Evolutionary conservation across 2,329 filamentous ascomycete genomes (phyloP), one percentile per base, ranked within the genome.

Genomic region (Coniochaeta sp.): DNA sequence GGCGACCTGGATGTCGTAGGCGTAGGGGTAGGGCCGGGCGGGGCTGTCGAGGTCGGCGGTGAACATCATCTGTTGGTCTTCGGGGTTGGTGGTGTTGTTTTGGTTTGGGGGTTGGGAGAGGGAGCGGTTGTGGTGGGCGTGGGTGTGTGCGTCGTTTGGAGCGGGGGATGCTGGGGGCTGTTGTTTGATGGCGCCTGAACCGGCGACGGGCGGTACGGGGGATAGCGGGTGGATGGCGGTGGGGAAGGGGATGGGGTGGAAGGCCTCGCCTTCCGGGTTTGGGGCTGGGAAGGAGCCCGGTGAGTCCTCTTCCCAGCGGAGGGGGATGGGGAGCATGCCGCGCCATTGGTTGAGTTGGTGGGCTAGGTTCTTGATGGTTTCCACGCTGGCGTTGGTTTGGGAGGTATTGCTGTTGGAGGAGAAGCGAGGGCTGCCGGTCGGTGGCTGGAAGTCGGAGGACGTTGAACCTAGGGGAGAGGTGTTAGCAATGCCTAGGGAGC

Each of bases 261-360:
- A 52, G 58, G 64, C 54, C 55, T 60, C 26, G 60, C 66, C 46
- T 14, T 26, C 45, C 1, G 51, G 46, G 50, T 14, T 46, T 1
- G 63, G 53, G 28, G 59, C 60, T 8, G 70, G 67, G 53, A 75
- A 76, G 20, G 69, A 66, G 16, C 71, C 67, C 4, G 72, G 70
- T 49, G 75, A 71, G 13, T 71, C 70, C 57, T 83, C 80, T n/a
- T 71, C 67, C 81, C 81, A 85, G 57, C 80, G 74, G 10, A 85
- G 64, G 47, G 74, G 67, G 4, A 62, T 61, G 3, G 81, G 81
- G 5, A 85, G 68, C 58, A 82, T 69, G 9, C 71, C 71, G 28
- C 79, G 74, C 81, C 81, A 85, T 54, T 77, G 73, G 9, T 78
- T 75, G 2, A 84, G 72, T 57, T 82, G 76, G 9, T 70, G 65